A percentile compares a stretch with the other conserved stretches of the same genome.
Evolutionary conservation across 768 basidiomycete genomes (phyloP).

Genomic region (Pleurotus sapidus): DNA sequence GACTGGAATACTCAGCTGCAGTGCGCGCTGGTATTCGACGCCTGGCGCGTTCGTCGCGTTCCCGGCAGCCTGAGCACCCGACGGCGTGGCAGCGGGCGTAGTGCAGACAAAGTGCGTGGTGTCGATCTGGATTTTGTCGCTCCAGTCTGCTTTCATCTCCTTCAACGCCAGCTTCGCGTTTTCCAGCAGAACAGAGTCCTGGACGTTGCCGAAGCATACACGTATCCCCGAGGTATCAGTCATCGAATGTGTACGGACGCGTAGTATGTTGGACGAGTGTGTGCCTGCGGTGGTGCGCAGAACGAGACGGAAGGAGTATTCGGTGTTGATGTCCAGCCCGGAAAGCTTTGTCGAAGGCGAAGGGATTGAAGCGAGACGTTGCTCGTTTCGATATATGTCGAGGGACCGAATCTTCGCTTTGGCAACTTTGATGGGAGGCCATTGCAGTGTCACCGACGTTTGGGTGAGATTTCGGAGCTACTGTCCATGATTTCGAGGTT

Average conservation of each 20-base stretch:
- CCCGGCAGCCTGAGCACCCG: constrained; percentile 54
- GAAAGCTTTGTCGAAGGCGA: constrained; percentile 84
- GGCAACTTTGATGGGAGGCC: constrained; percentile 84
- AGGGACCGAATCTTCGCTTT: constrained; percentile 83
- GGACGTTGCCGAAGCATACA: constrained; percentile 91
- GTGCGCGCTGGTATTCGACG: constrained; percentile 91
- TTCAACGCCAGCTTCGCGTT: constrained; percentile 77
- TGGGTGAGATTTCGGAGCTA: constrained; percentile 93
- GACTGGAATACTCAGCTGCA: constrained; percentile 91
- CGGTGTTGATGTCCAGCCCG: constrained; percentile 74
- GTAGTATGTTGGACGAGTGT: constrained; percentile 79
- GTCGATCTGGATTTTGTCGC: constrained; percentile 93
- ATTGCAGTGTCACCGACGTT: constrained; percentile 95
- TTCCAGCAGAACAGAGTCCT: constrained; percentile 72
- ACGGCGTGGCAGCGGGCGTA: constrained; percentile 70
- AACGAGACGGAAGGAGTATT: constrained; percentile 93
- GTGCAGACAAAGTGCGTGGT: constrained; percentile 98
- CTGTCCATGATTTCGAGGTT: neutral
- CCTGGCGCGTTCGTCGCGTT: constrained; percentile 59
- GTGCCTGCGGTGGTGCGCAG: constrained; percentile 92
- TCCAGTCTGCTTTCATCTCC: constrained; percentile 89
- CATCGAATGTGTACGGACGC: constrained; percentile 90
- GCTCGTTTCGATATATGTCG: constrained; percentile 90
- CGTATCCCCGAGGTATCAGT: constrained; percentile 92
- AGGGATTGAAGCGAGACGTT: constrained; percentile 84